Evolutionary conservation across 305 asterid species (phyloP), one percentile per base, ranked within the genome.

Genomic region (Lippia alba): DNA sequence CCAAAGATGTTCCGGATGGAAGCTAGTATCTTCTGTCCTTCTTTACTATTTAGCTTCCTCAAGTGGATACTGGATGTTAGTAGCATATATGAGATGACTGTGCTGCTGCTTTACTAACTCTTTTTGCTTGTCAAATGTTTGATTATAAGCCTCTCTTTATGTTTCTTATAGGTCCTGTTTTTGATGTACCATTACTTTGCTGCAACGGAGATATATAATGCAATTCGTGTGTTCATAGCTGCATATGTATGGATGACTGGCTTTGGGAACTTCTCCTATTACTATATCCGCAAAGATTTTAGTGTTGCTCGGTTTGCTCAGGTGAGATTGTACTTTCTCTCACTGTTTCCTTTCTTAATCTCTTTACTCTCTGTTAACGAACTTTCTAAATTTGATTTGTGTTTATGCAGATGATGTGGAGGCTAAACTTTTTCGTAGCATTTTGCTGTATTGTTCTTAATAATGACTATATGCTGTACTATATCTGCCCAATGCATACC

Each of bases 201-300:
- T 71, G 99, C 99, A 64, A 61, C 89, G 46, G 98, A 94, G 87
- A 88, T 94, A 60, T 91, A 94, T 84, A 94, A 94, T 61, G 99
- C 99, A 32, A 90, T 91, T 81, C 97, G 98, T 71, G 71, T 94
- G 76, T 94, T 91, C 67, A 94, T 94, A 77, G 99, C 99, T 81
- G 98, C 98, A 58, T 94, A 94, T 76, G 97, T 94, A 56, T 91
- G 97, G 99, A 91, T 91, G 99, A 94, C 97, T 68, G 99, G 99
- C 51, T 94, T 94, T 62, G 99, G 98, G 59, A 94, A 94, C 86
- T 94, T 94, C 85, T 94, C 99, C 64, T 94, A 94, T 79, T 94
- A 91, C 80, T 94, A 94, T 76, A 86, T 94, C 78, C 91, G 91
- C 68, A 94, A 91, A 81, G 98, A 94, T 79, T 94, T 91, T 74